Base-by-base conservation (phyloP, 139 green algal species). In the Coelastrella sp. region DNA sequence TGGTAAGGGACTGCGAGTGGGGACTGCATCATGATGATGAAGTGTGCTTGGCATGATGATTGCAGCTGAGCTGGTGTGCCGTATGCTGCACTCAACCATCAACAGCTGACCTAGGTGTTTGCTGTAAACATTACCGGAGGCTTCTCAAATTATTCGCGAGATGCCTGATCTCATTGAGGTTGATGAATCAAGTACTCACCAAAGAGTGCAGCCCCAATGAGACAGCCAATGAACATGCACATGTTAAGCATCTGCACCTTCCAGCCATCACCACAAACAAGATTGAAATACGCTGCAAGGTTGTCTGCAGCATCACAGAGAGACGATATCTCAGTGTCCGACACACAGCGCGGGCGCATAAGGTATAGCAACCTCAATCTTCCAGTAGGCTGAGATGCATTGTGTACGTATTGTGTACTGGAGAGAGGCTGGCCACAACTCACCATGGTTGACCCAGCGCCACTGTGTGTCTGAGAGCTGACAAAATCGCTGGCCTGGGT, bases 211-310 rank as follows among this genome's bases (percentile, higher is more conserved):
- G 77, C 86, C 17, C 93, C 93, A 2, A 91, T 67, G 11, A 95
- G 79, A 51, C 83, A 91, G 19, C 92, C 89, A 4, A 91, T 50
- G 78, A 96, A 96, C 84, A 94, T 96, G 30, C 59, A 79, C 17
- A 51, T 67, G 62, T 89, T 89, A 34, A 89, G 81, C 17, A 91
- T 35, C 59, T 93, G 89, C 25, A 78, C 69, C 69, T 60, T 78
- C 69, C 69, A 78, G 19, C 48, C 37, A 27, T 78, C 69, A 34
- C 19, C 21, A 72, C 93, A 96, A 0, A 94, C 66, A 13, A 96
- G 67, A 53, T 94, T 87, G 62, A 93, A 96, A 41, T 96, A 86
- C 2, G 62, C 88, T 7, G 89, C 76, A 7, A 93, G 51, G 5
- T 82, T 87, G 34, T 78, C 69, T 78, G 69, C 69, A 74, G n/a